Conservation (phyloP, 2,329 filamentous ascomycete genomes). For the Ophioceras dolichostomum region DNA sequence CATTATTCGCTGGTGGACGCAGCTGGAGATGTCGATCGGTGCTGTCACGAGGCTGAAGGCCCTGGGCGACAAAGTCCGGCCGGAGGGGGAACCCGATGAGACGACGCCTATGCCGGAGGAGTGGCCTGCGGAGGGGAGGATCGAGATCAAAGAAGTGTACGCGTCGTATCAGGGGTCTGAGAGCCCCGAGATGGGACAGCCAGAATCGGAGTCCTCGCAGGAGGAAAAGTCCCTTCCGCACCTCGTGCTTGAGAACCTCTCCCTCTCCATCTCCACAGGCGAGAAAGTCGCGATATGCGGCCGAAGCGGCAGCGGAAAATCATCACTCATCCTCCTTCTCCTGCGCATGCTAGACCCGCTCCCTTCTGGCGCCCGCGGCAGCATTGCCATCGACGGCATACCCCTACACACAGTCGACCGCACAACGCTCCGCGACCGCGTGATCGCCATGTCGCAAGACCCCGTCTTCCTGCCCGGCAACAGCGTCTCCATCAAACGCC, state of each 20-base stretch:
- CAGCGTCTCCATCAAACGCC: conserved; percentile 30
- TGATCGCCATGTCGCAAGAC: conserved; percentile 37
- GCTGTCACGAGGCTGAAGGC: conserved; percentile 33
- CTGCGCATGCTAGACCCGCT: conserved; percentile 34
- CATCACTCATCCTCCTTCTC: conserved; percentile 25
- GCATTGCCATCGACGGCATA: conserved; percentile 28
- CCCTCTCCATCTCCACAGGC: conserved; percentile 56
- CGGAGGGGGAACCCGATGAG: neutral
- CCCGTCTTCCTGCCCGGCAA: conserved; percentile 3
- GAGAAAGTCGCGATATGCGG: conserved; percentile 57
- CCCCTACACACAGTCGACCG: conserved; percentile 18
- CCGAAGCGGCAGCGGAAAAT: conserved; percentile 56
- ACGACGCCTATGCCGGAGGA: neutral
- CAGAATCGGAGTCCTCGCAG: neutral
- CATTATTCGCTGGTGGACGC: conserved; percentile 35
- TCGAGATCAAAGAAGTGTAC: conserved; percentile 4
- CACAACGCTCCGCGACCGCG: conserved; percentile 12
- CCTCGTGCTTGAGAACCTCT: conserved; percentile 41
- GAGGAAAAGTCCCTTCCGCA: neutral
- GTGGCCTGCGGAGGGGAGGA: conserved; percentile 4
- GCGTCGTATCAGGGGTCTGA: neutral
- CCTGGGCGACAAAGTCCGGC: conserved; percentile 3
- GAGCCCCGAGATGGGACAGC: neutral
- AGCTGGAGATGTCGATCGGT: conserved; percentile 44
- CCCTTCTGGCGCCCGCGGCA: conserved; percentile 22